phyloP scores from a whole-genome alignment of 768 basidiomycete species.

The Agaricus sinodeliciosus region DNA sequence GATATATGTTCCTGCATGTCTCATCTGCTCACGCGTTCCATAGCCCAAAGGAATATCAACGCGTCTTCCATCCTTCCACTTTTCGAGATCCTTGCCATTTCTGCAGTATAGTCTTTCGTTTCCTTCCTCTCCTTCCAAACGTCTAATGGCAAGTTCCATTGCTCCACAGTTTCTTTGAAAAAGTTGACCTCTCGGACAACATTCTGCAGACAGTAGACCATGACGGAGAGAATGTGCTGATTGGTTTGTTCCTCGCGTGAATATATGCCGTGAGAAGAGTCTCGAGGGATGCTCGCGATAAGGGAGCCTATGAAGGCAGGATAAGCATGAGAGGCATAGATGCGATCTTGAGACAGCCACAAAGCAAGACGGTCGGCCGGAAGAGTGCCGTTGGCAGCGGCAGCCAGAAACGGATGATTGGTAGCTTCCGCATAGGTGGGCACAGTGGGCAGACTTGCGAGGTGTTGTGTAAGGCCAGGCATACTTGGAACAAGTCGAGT shows the following conservation, averaged over 20 bases:
- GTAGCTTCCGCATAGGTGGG: constrained; percentile 42
- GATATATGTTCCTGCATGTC: neutral
- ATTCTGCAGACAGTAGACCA: constrained; percentile 50
- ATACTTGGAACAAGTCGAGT: neutral
- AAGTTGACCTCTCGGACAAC: constrained; percentile 52
- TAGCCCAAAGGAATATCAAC: constrained; percentile 70
- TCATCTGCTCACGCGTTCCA: constrained; percentile 54
- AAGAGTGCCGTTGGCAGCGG: constrained; percentile 49
- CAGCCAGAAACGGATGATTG: constrained; percentile 50
- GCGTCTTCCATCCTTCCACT: constrained; percentile 50
- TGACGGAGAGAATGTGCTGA: constrained; percentile 35
- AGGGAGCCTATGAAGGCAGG: constrained; percentile 65
- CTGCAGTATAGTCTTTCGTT: constrained; percentile 66
- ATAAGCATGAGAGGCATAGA: constrained; percentile 71
- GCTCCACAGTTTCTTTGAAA: constrained; percentile 45
- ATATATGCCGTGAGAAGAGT: constrained; percentile 22
- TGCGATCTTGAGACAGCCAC: constrained; percentile 68
- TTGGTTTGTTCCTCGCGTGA: constrained; percentile 30
- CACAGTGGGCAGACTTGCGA: constrained; percentile 27
- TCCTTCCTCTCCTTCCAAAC: constrained; percentile 48
- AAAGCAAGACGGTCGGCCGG: constrained; percentile 40
- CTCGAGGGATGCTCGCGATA: constrained; percentile 53
- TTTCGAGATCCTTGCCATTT: constrained; percentile 51
- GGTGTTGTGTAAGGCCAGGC: constrained; percentile 25
- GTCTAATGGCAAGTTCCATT: constrained; percentile 38